Conservation (phyloP, 2,329 filamentous ascomycete genomes). For the Ophiostoma tasmaniense region DNA sequence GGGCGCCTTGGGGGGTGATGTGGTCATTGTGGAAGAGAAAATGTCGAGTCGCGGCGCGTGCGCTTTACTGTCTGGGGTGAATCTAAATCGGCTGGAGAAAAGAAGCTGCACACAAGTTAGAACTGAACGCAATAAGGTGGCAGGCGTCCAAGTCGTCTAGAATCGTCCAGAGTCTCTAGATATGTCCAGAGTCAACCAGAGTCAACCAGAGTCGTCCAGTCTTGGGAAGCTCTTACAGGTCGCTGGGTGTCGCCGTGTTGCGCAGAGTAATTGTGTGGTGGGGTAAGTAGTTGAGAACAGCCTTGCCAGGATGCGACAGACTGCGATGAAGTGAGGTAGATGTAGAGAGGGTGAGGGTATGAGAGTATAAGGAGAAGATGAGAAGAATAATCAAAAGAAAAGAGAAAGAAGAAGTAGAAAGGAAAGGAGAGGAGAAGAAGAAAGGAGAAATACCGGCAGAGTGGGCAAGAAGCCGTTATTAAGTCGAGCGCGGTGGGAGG, state of each 20-base stretch:
- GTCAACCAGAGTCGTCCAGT: too few species aligned
- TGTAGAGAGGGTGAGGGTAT: neutral
- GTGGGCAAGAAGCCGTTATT: slow-evolving; percentile 16
- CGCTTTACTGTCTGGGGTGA: slow-evolving; percentile 1
- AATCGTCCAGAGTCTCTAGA: neutral
- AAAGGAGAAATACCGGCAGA: slow-evolving; percentile 7
- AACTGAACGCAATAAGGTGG: neutral
- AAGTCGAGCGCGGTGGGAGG: slow-evolving; percentile 10
- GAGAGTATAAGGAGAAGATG: neutral
- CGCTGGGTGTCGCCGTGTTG: neutral
- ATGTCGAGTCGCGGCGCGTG: slow-evolving; percentile 6
- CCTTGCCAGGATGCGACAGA: slow-evolving; percentile 8
- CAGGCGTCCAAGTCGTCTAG: neutral
- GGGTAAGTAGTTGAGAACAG: slow-evolving; percentile 12
- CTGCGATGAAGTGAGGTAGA: neutral
- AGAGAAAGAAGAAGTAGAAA: slow-evolving; percentile 1
- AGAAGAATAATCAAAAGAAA: neutral
- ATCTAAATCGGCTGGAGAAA: neutral
- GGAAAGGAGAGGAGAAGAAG: neutral
- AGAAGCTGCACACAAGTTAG: neutral
- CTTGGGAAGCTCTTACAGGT: neutral
- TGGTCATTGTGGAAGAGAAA: slow-evolving; percentile 32
- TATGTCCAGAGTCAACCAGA: neutral
- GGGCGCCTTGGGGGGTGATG: slow-evolving; percentile 36
- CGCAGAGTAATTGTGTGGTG: slow-evolving; percentile 10